Evolutionary conservation across 2,329 filamentous ascomycete genomes (phyloP).

Genomic region (Incumbomyces delicatus): DNA sequence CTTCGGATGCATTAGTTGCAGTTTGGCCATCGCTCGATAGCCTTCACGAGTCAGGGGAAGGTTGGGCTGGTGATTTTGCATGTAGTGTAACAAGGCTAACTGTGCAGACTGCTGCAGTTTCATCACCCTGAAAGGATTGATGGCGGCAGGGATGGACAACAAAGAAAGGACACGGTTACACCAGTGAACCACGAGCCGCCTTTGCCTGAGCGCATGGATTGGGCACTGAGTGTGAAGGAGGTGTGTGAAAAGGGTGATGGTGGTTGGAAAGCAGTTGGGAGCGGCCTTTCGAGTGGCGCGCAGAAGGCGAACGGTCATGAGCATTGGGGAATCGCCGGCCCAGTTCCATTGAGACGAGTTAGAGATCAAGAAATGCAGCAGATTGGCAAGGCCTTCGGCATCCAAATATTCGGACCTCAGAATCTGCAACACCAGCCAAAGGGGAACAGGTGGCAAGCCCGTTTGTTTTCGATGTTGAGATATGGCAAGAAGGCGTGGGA

Average conservation of each 20-base stretch:
- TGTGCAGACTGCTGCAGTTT: conserved; percentile 47
- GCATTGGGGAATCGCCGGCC: neutral
- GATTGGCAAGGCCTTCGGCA: conserved; percentile 22
- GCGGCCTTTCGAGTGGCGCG: conserved; percentile 42
- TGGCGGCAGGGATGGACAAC: conserved; percentile 39
- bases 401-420: conserved; percentile 36
- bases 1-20: conserved; percentile 51
- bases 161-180: conserved; percentile 42
- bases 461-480: conserved; percentile 19
- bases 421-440: conserved; percentile 40
- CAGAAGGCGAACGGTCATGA: conserved; percentile 38
- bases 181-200: conserved; percentile 10
- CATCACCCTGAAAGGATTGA: conserved; percentile 40
- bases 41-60: conserved; percentile 48
- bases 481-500: conserved; percentile 27
- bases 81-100: conserved; percentile 46
- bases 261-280: conserved; percentile 36
- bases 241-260: conserved; percentile 26
- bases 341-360: neutral
- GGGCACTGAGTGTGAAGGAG: conserved; percentile 10
- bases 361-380: neutral
- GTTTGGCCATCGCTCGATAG: conserved; percentile 45
- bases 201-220: conserved; percentile 5
- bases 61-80: conserved; percentile 45
- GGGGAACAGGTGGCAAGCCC: conserved; percentile 25